Conservation (phyloP, 371 early-diverging fungal species). For the Syncephalastrum sp. region DNA sequence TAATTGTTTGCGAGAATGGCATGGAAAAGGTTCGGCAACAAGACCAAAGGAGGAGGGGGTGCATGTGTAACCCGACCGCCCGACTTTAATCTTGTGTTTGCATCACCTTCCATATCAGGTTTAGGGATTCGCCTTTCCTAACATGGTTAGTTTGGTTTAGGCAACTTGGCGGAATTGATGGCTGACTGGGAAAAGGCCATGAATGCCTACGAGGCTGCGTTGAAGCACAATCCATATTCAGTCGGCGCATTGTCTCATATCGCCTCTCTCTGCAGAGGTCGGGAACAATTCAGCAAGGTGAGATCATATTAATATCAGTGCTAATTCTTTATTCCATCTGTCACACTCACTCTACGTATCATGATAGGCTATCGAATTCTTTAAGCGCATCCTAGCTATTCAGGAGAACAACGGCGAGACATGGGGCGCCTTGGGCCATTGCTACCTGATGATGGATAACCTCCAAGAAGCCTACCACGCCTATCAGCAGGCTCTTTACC, state of each 20-base stretch:
- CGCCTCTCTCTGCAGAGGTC: slow-evolving; percentile 65
- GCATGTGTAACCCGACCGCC: slow-evolving; percentile 17
- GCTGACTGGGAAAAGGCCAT: slow-evolving; percentile 77
- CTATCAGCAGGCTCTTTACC: no score
- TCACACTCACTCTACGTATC: not conserved
- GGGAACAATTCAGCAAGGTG: slow-evolving; percentile 52
- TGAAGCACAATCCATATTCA: slow-evolving; percentile 88
- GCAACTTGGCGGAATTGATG: slow-evolving; percentile 69
- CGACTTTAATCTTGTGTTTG: slow-evolving; percentile 25
- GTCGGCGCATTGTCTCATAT: slow-evolving; percentile 70
- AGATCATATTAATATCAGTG: not conserved
- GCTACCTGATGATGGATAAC: no score
- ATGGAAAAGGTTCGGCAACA: no score
- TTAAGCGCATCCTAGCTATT: no score
- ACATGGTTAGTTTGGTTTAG: slow-evolving; percentile 33
- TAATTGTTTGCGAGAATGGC: no score
- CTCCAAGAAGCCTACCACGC: no score
- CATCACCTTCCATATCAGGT: slow-evolving; percentile 5
- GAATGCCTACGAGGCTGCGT: slow-evolving; percentile 78
- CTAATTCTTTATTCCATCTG: no score
- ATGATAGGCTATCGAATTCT: not conserved
- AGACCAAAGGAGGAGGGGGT: not conserved
- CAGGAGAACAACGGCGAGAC: no score
- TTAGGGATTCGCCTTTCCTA: slow-evolving; percentile 26
- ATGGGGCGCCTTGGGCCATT: no score